Percentiles rank a stretch among this genome's conserved stretches.
phyloP scores from a whole-genome alignment of 345 rosid genomes.

The Pistacia integerrima region DNA sequence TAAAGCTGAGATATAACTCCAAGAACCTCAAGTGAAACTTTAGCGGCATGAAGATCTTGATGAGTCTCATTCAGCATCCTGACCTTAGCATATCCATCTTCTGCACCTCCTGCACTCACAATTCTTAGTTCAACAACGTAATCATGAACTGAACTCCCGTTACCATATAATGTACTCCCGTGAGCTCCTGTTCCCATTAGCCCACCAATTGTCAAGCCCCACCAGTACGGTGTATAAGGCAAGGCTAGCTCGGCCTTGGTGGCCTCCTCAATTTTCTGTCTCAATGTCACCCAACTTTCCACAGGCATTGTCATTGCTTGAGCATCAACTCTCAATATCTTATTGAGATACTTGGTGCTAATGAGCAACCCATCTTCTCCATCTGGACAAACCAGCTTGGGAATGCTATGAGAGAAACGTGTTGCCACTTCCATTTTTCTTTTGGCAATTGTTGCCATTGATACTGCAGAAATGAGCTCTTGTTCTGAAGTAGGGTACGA shows the following conservation, averaged over 20 bases:
- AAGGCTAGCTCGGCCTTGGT: constrained; percentile 67
- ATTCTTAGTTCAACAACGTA: constrained; percentile 53
- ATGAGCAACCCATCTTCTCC: constrained; percentile 62
- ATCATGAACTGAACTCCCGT: constrained; percentile 81
- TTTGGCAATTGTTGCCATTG: constrained; percentile 49
- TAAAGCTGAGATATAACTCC: constrained; percentile 70
- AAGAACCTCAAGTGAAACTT: constrained; percentile 82
- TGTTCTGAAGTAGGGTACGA: constrained; percentile 61
- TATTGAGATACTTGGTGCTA: constrained; percentile 68
- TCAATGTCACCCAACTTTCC: constrained; percentile 66
- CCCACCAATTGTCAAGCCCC: constrained; percentile 87
- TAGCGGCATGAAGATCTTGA: constrained; percentile 57
- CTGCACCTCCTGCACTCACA: constrained; percentile 53
- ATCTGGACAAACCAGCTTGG: constrained; percentile 70
- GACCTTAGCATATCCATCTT: constrained; percentile 51
- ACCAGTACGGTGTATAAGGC: constrained; percentile 86
- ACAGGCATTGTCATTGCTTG: constrained; percentile 51
- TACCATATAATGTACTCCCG: constrained; percentile 82
- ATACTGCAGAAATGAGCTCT: constrained; percentile 53
- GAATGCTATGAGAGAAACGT: constrained; percentile 67
- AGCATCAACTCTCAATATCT: constrained; percentile 30
- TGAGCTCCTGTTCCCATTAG: constrained; percentile 80
- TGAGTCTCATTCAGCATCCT: constrained; percentile 36
- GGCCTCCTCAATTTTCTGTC: constrained; percentile 58
- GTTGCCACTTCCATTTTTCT: constrained; percentile 72